Conservation (phyloP, 768 basidiomycete genomes). For the Tricholomella constricta region DNA sequence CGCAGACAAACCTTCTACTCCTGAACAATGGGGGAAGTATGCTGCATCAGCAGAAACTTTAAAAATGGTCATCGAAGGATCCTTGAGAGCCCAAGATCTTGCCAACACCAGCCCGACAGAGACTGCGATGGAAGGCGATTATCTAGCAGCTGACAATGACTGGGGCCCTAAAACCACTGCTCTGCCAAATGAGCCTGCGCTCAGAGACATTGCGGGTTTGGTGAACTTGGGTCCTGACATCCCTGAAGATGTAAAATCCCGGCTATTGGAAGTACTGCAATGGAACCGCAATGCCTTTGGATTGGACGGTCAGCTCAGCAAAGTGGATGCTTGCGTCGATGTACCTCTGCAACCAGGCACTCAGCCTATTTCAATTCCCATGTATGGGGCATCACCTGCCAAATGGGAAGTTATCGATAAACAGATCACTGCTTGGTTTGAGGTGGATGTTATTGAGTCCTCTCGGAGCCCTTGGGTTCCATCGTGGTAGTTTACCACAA, state of each 20-base stretch:
- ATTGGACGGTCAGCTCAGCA: not conserved
- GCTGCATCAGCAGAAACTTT: not conserved
- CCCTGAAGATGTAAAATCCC: not conserved
- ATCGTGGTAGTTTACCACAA: too few species aligned
- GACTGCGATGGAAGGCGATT: conserved; percentile 12
- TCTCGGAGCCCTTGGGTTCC: conserved; percentile 38
- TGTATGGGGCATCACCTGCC: too few species aligned
- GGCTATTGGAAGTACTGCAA: conserved; percentile 17
- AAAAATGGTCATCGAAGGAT: conserved; percentile 6
- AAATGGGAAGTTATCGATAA: too few species aligned
- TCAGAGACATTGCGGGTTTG: not conserved
- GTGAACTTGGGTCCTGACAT: not conserved
- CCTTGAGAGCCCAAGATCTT: not conserved
- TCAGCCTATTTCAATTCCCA: conserved; percentile 28
- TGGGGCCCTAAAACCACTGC: conserved; percentile 31
- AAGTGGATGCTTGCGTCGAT: conserved; percentile 21
- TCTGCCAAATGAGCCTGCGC: conserved; percentile 14
- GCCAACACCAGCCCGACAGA: not conserved
- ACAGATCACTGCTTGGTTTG: too few species aligned
- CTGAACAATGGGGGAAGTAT: too few species aligned
- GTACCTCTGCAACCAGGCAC: conserved; percentile 26
- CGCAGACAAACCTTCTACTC: not conserved
- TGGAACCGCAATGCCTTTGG: not conserved
- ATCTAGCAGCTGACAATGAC: conserved; percentile 27
- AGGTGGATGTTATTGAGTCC: too few species aligned